Evolutionary conservation across 1,139 yeast species (phyloP), one percentile per base, ranked within the genome.

Genomic region (Protomyces gravidus): DNA sequence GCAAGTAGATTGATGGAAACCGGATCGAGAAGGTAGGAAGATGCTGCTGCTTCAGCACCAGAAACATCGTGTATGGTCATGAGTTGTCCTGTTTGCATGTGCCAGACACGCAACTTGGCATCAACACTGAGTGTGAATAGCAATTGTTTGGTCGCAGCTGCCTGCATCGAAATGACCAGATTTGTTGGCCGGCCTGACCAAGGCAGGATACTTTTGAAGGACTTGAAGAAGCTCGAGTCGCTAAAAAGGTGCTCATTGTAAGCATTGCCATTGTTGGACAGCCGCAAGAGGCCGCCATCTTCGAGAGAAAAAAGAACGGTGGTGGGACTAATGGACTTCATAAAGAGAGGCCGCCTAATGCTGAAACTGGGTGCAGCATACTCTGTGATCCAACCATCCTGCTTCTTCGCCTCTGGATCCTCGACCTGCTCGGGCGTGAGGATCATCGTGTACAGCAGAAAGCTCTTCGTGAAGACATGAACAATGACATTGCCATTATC

Each of bases 221-320:
- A 49, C 30, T 50, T 56, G 42, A 57, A 36, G 32, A 48, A 57
- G 19, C 58, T 50, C 19, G 59, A 52, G 45, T 60, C 62, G 15
- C 56, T 60, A 15, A 50, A 59, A 17, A 59, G 52, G 36, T 51
- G 56, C 45, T 60, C 62, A 17, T 45, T 50, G 39, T 51, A 60
- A 32, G 55, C 62, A 17, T 45, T 48, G 23, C 57, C 58, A 45
- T 50, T 58, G 28, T 46, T 32, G 25, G 50, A 25, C n/a, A 60
- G 49, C 17, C 57, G 53, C 40, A 60, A 28, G 19, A 60, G 36
- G 1, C 62, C 61, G 13, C 62, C 62, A 36, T 60, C 61, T 28
- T 60, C 50, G 7, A 60, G 49, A 13, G 62, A 23, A 26, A 60
- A 57, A 30, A 60, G 33, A 17, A 60, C 48, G 33, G 27, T 50